Conservation (phyloP, 371 early-diverging fungal species). For the Mucor lusitanicus region DNA sequence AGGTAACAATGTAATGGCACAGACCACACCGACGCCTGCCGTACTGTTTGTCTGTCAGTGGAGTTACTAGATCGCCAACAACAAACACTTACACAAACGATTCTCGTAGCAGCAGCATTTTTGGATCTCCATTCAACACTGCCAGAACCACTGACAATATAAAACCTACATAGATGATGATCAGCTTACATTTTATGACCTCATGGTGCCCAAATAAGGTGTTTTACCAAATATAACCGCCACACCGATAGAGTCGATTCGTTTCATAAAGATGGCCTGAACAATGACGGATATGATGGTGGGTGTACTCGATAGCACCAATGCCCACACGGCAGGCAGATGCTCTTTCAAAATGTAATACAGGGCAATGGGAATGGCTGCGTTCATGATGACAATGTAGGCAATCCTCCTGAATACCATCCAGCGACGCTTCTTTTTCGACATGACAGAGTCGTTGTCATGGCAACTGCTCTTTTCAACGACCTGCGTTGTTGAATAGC, state of each 20-base stretch:
- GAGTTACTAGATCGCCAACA: not conserved
- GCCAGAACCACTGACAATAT: conserved; percentile 48
- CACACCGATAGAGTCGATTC: conserved; percentile 39
- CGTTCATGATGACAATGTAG: conserved; percentile 38
- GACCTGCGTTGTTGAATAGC: not conserved
- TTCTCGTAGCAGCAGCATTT: conserved; percentile 48
- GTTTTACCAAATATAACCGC: conserved; percentile 41
- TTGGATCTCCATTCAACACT: conserved; percentile 46
- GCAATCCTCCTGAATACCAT: conserved; percentile 9
- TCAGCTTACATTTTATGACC: conserved; percentile 47
- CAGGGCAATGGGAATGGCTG: conserved; percentile 38
- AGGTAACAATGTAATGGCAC: conserved; percentile 38
- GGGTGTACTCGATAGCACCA: conserved; percentile 43
- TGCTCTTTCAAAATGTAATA: conserved; percentile 38
- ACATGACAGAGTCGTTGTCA: not conserved
- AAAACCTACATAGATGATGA: conserved; percentile 34
- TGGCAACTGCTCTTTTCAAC: not conserved
- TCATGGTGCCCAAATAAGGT: conserved; percentile 1
- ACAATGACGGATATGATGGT: conserved; percentile 39
- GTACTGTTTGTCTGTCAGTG: conserved; percentile 15
- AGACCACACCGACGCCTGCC: conserved; percentile 33
- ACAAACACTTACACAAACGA: conserved; percentile 39
- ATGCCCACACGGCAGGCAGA: conserved; percentile 43
- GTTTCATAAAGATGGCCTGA: conserved; percentile 34
- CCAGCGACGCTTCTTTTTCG: conserved; percentile 19